Evolutionary conservation across 148 eudicot species (phyloP).

Genomic region (Camellia sinensis): DNA sequence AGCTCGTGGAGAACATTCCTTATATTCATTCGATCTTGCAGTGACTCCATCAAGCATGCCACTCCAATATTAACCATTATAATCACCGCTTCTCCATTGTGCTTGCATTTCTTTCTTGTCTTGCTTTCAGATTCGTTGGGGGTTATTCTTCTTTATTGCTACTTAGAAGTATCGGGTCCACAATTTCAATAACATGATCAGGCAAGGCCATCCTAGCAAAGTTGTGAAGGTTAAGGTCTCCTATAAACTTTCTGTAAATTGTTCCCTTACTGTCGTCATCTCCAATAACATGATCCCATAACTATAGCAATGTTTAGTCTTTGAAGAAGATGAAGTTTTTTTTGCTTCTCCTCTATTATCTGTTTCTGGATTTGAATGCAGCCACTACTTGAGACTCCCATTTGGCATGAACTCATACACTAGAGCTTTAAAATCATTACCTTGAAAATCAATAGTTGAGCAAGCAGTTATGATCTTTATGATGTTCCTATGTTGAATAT

Average conservation of each 20-base stretch:
- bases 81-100: neutral
- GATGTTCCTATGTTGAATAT: too few species aligned
- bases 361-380: too few species aligned
- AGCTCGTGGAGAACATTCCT: neutral
- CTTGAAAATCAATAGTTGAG: too few species aligned
- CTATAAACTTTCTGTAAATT: constrained; percentile 5
- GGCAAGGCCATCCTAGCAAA: constrained; percentile 17
- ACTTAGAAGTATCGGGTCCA: neutral
- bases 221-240: constrained; percentile 6
- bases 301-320: too few species aligned
- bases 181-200: neutral
- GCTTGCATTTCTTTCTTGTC: neutral
- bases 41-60: neutral
- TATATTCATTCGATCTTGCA: neutral
- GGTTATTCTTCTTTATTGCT: too few species aligned
- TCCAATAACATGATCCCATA: constrained; percentile 33
- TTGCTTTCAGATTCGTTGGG: too few species aligned
- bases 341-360: too few species aligned
- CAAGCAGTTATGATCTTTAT: too few species aligned
- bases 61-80: neutral
- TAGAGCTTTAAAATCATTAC: too few species aligned
- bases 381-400: too few species aligned
- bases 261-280: constrained; percentile 28
- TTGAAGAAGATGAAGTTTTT: too few species aligned
- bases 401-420: too few species aligned